These are phyloP conservation scores for Raddia distichophylla DNA, from an alignment of 176 grass and related monocot genomes.

Conservation along the genomic window DNA sequence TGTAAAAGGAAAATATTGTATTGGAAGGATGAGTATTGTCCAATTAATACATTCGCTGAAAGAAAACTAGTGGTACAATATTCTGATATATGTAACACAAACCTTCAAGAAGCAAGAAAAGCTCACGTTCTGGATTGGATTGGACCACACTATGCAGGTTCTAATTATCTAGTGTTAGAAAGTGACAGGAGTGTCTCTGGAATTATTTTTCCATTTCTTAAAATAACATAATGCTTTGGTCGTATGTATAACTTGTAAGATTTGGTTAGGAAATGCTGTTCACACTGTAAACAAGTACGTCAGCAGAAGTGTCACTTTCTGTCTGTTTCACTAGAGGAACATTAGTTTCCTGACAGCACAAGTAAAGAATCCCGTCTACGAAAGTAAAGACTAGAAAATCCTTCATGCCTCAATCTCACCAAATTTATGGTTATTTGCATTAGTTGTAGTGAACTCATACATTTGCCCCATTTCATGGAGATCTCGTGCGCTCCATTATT, in stretches of 20 bases:
- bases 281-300: background rate
- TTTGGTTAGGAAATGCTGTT: background rate
- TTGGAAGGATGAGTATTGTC: no score
- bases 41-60: no score
- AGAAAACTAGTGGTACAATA: no score
- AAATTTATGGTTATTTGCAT: slow-evolving; percentile 1
- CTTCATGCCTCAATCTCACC: background rate
- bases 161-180: background rate
- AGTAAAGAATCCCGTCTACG: background rate
- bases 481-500: background rate
- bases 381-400: background rate
- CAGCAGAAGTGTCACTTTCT: background rate
- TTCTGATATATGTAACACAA: no score
- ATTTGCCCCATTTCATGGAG: background rate
- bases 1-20: no score
- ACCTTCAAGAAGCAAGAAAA: background rate
- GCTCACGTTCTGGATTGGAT: background rate
- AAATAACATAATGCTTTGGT: background rate
- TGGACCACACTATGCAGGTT: background rate
- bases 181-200: background rate
- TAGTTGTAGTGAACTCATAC: background rate
- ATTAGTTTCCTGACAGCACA: slow-evolving; percentile 6
- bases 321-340: background rate
- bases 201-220: background rate
- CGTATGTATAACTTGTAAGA: no score